Evolutionary conservation across 441 rosid genomes (phyloP).

Genomic region (Arabidopsis hybrid): DNA sequence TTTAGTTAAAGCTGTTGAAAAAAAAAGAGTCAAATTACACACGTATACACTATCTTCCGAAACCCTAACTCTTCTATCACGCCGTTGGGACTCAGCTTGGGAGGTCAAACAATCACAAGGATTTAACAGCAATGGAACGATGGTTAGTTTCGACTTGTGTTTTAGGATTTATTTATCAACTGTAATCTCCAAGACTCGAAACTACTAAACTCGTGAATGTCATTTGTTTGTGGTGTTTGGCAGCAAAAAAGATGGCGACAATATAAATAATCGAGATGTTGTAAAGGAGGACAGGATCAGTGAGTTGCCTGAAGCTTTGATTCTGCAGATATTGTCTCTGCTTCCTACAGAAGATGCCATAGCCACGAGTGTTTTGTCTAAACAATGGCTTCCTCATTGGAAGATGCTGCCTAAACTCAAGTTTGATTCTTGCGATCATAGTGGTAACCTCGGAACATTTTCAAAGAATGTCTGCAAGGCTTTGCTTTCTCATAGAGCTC

Average conservation of each 20-base stretch:
- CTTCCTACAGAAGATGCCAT: background rate
- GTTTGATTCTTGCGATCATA: background rate
- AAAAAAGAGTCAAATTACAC: background rate
- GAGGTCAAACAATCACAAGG: background rate
- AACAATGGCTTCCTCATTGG: background rate
- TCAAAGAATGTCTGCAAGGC: background rate
- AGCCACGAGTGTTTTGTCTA: constrained; percentile 2
- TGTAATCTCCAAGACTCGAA: background rate
- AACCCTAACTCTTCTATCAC: background rate
- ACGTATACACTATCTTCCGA: background rate
- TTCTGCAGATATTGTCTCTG: background rate
- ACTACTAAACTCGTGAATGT: background rate
- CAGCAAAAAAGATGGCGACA: background rate
- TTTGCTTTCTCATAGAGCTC: constrained; percentile 12
- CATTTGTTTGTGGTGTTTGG: background rate
- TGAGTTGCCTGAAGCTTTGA: background rate
- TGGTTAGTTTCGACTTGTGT: background rate
- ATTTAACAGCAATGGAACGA: background rate
- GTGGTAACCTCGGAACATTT: too few relatives aligned
- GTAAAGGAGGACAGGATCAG: background rate
- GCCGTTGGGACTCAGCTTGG: background rate
- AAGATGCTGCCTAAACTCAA: background rate
- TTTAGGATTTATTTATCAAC: background rate
- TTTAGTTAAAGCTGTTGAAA: too few relatives aligned
- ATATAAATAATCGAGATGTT: background rate